Evolutionary conservation across 1,284 basidiomycete species (phyloP).

Genomic region (Phellinidium pouzarii): DNA sequence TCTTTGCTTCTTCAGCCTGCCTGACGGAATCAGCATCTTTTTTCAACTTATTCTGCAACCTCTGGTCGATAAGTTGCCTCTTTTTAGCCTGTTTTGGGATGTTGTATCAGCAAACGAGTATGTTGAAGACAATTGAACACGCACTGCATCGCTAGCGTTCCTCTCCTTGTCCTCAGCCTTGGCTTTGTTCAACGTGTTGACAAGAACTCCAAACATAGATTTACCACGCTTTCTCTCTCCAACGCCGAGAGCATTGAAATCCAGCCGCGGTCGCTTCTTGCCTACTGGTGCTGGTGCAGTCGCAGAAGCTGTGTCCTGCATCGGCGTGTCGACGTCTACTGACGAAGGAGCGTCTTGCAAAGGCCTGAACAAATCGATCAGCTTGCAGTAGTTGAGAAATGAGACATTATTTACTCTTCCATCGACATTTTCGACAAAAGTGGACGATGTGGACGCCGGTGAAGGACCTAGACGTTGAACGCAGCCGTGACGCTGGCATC

Average conservation of each 20-base stretch:
- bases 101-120: constrained; percentile 11
- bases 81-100: constrained; percentile 59
- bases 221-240: constrained; percentile 71
- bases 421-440: constrained; percentile 38
- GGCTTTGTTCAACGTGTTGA: constrained; percentile 76
- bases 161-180: constrained; percentile 76
- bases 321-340: constrained; percentile 23
- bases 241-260: constrained; percentile 41
- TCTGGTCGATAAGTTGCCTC: constrained; percentile 69
- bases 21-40: constrained; percentile 79
- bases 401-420: constrained; percentile 37
- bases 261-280: constrained; percentile 65
- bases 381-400: constrained; percentile 2
- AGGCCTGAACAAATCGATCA: constrained; percentile 21
- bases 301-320: constrained; percentile 13
- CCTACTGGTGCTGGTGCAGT: constrained; percentile 26
- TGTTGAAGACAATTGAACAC: constrained; percentile 23
- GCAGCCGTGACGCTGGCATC: background rate
- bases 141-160: constrained; percentile 69
- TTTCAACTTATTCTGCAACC: constrained; percentile 71
- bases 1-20: constrained; percentile 74
- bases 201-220: constrained; percentile 73
- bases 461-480: constrained; percentile 7
- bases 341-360: constrained; percentile 29
- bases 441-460: constrained; percentile 18